Conservation (phyloP, 129 eudicot species). For the Ambrosia trifida region DNA sequence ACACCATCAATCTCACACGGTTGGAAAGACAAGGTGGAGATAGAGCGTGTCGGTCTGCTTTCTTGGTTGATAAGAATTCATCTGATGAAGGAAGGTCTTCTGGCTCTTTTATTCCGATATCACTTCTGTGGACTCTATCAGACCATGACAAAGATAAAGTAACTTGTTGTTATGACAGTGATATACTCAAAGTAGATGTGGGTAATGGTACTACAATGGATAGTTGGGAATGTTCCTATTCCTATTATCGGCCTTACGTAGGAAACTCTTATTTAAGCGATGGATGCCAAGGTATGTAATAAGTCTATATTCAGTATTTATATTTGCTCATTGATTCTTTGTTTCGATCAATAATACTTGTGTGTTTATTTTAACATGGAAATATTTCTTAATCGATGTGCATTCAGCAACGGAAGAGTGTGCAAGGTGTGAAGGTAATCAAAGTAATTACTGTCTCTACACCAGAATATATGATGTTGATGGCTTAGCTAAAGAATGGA, state of each 20-base stretch:
- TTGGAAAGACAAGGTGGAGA: not conserved
- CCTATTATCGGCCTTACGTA: not conserved
- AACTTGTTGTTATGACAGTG: not conserved
- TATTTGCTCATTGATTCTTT: too few species aligned
- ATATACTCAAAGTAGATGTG: not conserved
- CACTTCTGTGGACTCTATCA: slow-evolving; percentile 16
- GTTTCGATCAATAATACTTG: not conserved
- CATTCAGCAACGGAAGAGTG: not conserved
- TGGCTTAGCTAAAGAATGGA: slow-evolving; percentile 7
- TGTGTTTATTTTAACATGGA: not conserved
- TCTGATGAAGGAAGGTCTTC: not conserved
- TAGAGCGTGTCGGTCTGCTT: not conserved
- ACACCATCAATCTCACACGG: not conserved
- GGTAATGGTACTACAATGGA: not conserved
- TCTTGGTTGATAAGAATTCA: not conserved
- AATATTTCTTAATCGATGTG: not conserved
- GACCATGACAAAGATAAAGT: not conserved
- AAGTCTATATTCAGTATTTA: too few species aligned
- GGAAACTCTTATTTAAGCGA: slow-evolving; percentile 10
- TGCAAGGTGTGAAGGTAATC: not conserved
- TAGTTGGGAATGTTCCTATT: not conserved
- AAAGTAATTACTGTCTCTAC: not conserved
- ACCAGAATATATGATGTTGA: not conserved
- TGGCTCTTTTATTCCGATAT: not conserved
- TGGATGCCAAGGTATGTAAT: slow-evolving; percentile 8